Evolutionary conservation across 2,329 filamentous ascomycete genomes (phyloP).

Genomic region (Claviceps quebecensis): DNA sequence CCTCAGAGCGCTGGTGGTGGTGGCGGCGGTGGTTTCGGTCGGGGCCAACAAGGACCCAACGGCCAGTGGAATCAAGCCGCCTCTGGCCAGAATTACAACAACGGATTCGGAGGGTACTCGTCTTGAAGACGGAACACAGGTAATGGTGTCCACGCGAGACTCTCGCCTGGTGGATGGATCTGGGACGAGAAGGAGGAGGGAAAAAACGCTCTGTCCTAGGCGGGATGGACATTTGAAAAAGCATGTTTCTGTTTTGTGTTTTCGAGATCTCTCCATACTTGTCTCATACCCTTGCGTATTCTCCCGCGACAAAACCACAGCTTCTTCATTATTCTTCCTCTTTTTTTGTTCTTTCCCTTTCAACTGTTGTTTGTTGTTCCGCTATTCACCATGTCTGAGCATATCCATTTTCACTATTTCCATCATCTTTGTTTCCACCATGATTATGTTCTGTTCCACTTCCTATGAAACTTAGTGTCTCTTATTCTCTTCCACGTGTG

Average conservation of each 20-base stretch:
- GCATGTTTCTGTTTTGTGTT: slow-evolving; percentile 8
- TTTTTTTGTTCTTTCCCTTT: slow-evolving; percentile 1
- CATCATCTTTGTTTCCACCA: neutral
- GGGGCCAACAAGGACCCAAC: slow-evolving; percentile 50
- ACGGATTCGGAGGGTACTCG: slow-evolving; percentile 51
- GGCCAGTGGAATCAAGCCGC: slow-evolving; percentile 39
- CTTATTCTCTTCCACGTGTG: slow-evolving; percentile 2
- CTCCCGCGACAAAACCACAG: slow-evolving; percentile 8
- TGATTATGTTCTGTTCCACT: slow-evolving; percentile 1
- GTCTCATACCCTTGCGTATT: slow-evolving; percentile 10
- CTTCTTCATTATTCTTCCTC: neutral
- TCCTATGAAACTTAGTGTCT: slow-evolving; percentile 1
- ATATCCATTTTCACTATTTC: slow-evolving; percentile 1
- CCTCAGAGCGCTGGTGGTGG: slow-evolving; percentile 57
- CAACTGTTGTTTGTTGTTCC: slow-evolving; percentile 6
- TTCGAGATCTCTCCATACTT: slow-evolving; percentile 8
- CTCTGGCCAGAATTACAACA: slow-evolving; percentile 42
- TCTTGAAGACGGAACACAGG: slow-evolving; percentile 25
- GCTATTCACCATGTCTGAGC: neutral
- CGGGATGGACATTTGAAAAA: slow-evolving; percentile 7
- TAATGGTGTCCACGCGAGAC: slow-evolving; percentile 3
- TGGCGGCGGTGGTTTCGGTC: slow-evolving; percentile 53
- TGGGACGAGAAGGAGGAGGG: slow-evolving; percentile 2
- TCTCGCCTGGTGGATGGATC: slow-evolving; percentile 2
- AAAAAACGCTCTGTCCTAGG: slow-evolving; percentile 4